Conservation (phyloP, 2,329 filamentous ascomycete species). For the Claviceps digitariae region DNA sequence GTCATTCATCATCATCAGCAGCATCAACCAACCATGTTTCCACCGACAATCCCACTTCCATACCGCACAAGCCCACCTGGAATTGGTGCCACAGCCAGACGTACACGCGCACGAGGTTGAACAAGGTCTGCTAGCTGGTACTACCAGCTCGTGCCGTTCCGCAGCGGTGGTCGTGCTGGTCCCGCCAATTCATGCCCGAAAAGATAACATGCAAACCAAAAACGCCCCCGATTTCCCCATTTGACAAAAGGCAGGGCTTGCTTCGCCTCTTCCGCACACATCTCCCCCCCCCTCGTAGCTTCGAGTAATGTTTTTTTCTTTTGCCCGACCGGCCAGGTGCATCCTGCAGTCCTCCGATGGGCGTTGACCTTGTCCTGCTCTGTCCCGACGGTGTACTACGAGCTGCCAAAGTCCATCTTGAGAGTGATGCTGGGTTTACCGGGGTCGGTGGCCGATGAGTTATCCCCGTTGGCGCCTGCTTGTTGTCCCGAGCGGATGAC, state of each 20-base stretch:
- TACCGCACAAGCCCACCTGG: not conserved
- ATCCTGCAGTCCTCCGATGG: constrained; percentile 1
- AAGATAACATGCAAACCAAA: not conserved
- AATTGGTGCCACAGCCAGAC: not conserved
- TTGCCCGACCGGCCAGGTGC: constrained; percentile 1
- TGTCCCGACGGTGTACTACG: constrained; percentile 5
- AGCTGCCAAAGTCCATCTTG: constrained; percentile 77
- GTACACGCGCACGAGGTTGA: not conserved
- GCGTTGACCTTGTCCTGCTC: not conserved
- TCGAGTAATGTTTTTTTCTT: no score
- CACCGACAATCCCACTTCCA: no score
- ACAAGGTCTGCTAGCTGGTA: not conserved
- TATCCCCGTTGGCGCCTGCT: constrained; percentile 25
- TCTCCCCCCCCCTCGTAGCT: no score
- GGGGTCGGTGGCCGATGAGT: constrained; percentile 27
- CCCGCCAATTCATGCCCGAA: not conserved
- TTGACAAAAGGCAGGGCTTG: not conserved
- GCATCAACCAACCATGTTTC: not conserved
- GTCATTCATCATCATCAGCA: not conserved
- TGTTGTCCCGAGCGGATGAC: constrained; percentile 56
- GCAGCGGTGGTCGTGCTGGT: not conserved
- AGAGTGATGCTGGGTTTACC: constrained; percentile 74
- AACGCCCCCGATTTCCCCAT: not conserved
- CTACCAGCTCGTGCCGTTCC: not conserved
- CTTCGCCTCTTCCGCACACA: no score